Evolutionary conservation across 2,329 filamentous ascomycete species (phyloP), one percentile per base, ranked within the genome.

Genomic region (Cladosporium sp.): DNA sequence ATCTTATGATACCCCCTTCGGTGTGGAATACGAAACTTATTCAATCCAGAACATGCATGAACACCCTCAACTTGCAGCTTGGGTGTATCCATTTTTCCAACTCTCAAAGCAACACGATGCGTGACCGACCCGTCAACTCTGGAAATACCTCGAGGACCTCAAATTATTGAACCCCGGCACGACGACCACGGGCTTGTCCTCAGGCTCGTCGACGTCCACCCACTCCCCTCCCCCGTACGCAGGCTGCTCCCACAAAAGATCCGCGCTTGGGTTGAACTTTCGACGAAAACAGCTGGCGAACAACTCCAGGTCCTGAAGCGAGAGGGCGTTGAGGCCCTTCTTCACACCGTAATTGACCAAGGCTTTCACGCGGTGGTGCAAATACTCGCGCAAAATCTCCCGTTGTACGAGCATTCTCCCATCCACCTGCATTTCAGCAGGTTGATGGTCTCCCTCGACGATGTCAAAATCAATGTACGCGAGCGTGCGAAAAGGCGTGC

Each of bases 401-500:
- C n/a, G n/a, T n/a, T n/a, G n/a, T n/a, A n/a, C n/a, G n/a, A n/a
- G n/a, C n/a, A n/a, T n/a, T n/a, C n/a, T n/a, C n/a, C n/a, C n/a
- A n/a, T n/a, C n/a, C n/a, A n/a, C n/a, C n/a, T n/a, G n/a, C n/a
- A n/a, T n/a, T n/a, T n/a, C n/a, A n/a, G n/a, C 7, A 5, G 16
- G 13, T 7, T 7, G 13, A n/a, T 20, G 20, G 8, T 15, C 9
- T 13, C 16, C 19, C 18, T 22, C 15, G 3, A 45, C 19, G 4
- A 45, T 18, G 4, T 35, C 30, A 15, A 50, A 12, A 4, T 30
- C 19, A 3, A 50, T n/a, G 3, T 11, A 4, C 5, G 35, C 49
- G 5, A 51, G 36, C 11, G 18, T 20, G 6, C 36, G 49, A 13
- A 51, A 51, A 8, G 49, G 49, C 13, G 49, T 51, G 36, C 49